phyloP scores from a whole-genome alignment of 2,329 filamentous ascomycete genomes.

The Microcyclosporella mali region DNA sequence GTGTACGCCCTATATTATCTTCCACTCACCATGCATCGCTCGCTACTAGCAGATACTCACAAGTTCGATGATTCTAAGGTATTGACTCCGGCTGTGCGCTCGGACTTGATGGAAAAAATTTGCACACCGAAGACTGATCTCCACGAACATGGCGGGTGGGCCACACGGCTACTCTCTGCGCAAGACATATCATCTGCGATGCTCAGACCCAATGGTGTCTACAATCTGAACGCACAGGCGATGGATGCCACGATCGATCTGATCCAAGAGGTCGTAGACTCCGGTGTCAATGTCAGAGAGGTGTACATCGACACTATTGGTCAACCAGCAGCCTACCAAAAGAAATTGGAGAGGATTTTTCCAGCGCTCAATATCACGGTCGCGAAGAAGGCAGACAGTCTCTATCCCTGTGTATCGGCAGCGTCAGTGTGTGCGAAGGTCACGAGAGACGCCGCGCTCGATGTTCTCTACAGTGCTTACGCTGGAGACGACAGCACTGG shows the following conservation, averaged over 20 bases:
- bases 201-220: slow-evolving; percentile 57
- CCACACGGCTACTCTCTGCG: slow-evolving; percentile 72
- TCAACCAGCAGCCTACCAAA: slow-evolving; percentile 74
- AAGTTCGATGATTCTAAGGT: slow-evolving; percentile 96
- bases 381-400: slow-evolving; percentile 73
- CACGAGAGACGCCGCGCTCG: slow-evolving; percentile 82
- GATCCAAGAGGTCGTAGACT: slow-evolving; percentile 68
- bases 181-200: slow-evolving; percentile 75
- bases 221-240: slow-evolving; percentile 95
- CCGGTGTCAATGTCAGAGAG: slow-evolving; percentile 75
- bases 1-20: slow-evolving; percentile 67
- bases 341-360: slow-evolving; percentile 75
- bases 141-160: slow-evolving; percentile 70
- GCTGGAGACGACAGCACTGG: slow-evolving; percentile 29
- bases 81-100: slow-evolving; percentile 72
- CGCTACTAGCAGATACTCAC: slow-evolving; percentile 70
- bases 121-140: slow-evolving; percentile 60
- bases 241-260: slow-evolving; percentile 84
- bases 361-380: slow-evolving; percentile 55
- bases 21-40: slow-evolving; percentile 56
- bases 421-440: slow-evolving; percentile 95
- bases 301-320: slow-evolving; percentile 96
- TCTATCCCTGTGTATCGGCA: slow-evolving; percentile 89
- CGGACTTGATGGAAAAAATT: slow-evolving; percentile 62
- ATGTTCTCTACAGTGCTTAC: slow-evolving; percentile 63